Conservation (phyloP, 2,329 filamentous ascomycete species). For the Juglanconis oblonga region DNA sequence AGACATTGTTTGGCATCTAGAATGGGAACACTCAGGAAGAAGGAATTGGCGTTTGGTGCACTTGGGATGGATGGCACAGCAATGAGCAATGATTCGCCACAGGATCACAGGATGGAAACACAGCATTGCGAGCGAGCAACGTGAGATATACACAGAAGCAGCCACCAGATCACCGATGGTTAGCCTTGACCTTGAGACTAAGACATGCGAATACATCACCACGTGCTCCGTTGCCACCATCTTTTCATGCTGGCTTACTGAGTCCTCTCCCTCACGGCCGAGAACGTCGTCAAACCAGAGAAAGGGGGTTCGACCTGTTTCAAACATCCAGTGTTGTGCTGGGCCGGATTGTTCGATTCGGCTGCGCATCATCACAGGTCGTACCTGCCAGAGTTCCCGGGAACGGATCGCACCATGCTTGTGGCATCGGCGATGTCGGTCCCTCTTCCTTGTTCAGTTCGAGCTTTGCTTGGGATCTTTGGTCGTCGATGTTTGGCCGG, state of each 20-base stretch:
- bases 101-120: background rate
- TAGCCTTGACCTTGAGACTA: background rate
- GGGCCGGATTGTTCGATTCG: background rate
- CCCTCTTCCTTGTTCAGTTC: background rate
- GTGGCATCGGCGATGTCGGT: background rate
- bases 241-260: background rate
- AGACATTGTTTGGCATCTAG: slow-evolving; percentile 64
- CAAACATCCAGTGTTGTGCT: background rate
- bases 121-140: background rate
- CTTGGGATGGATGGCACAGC: slow-evolving; percentile 11
- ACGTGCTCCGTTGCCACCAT: background rate
- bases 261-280: background rate
- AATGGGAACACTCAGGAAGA: slow-evolving; percentile 1
- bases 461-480: background rate
- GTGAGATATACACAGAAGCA: background rate
- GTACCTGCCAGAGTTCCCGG: background rate
- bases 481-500: background rate
- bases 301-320: background rate
- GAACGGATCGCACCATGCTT: background rate
- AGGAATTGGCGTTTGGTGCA: slow-evolving; percentile 13
- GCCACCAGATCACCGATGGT: background rate
- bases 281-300: background rate
- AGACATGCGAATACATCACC: background rate
- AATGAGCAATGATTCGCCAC: background rate
- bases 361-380: background rate